Evolutionary conservation across 345 rosid species (phyloP).

Genomic region (Brassica nigra): DNA sequence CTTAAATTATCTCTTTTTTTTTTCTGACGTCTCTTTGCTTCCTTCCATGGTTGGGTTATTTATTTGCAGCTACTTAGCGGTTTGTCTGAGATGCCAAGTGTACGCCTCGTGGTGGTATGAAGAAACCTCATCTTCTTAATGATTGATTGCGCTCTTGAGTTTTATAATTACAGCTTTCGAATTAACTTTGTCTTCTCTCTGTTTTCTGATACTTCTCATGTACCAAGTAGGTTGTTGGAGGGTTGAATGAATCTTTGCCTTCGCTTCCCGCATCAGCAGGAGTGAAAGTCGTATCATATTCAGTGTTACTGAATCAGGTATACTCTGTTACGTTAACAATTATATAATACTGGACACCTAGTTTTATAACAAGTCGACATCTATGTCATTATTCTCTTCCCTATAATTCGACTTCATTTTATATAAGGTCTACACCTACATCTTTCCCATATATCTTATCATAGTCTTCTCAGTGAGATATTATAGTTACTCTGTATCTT

Average conservation of each 20-base stretch:
- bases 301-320: slow-evolving; percentile 83
- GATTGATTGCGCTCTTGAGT: not conserved
- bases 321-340: not conserved
- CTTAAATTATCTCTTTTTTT: not conserved
- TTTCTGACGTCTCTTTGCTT: slow-evolving; percentile 16
- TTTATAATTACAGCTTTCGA: not conserved
- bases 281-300: slow-evolving; percentile 68
- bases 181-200: slow-evolving; percentile 23
- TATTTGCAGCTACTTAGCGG: slow-evolving; percentile 74
- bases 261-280: slow-evolving; percentile 75
- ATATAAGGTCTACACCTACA: not conserved
- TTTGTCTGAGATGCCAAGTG: slow-evolving; percentile 83
- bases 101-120: slow-evolving; percentile 84
- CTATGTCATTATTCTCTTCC: not conserved
- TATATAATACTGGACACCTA: no score
- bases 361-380: no score
- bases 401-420: not conserved
- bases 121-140: not conserved
- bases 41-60: not conserved
- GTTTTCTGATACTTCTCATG: slow-evolving; percentile 19
- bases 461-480: not conserved
- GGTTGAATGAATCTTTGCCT: slow-evolving; percentile 76
- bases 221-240: slow-evolving; percentile 83
- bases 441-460: slow-evolving; percentile 4
- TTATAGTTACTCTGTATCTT: slow-evolving; percentile 1